Percentiles rank a stretch among this genome's conserved stretches.
phyloP scores from a whole-genome alignment of 2,329 filamentous ascomycete species.

The Rutstroemia sp. region DNA sequence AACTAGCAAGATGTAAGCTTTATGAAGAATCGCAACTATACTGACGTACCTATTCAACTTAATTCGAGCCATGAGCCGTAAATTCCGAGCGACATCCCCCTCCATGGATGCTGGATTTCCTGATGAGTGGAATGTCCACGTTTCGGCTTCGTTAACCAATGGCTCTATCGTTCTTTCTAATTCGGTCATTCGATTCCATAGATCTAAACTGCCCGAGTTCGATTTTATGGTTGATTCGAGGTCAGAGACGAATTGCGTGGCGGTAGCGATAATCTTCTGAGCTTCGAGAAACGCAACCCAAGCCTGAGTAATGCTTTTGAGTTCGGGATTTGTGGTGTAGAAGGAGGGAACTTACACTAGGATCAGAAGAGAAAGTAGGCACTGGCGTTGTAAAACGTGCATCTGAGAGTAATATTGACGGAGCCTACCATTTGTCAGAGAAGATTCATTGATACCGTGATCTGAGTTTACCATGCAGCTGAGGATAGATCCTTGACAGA shows the following conservation, averaged over 20 bases:
- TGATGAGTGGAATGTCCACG: constrained; percentile 12
- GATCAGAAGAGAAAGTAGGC: constrained; percentile 35
- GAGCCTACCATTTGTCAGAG: constrained; percentile 29
- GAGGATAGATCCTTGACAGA: constrained; percentile 44
- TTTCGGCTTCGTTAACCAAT: constrained; percentile 19
- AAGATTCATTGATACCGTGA: not conserved
- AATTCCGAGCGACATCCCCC: constrained; percentile 35
- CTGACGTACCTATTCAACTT: constrained; percentile 29
- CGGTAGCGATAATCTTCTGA: constrained; percentile 40
- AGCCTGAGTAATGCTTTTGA: constrained; percentile 23
- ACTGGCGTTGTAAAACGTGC: constrained; percentile 39
- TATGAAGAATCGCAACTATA: no score
- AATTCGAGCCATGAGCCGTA: constrained; percentile 41
- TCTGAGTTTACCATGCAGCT: constrained; percentile 37
- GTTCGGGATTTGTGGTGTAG: not conserved
- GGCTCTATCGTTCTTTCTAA: constrained; percentile 22
- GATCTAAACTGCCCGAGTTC: constrained; percentile 33
- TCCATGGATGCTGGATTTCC: constrained; percentile 8
- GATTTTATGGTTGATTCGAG: constrained; percentile 36
- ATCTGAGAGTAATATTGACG: constrained; percentile 37
- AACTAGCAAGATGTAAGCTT: constrained; percentile 28
- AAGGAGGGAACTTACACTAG: constrained; percentile 27
- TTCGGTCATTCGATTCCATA: constrained; percentile 29
- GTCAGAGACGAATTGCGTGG: constrained; percentile 42
- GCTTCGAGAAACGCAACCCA: constrained; percentile 37